Evolutionary conservation across 1,139 yeast genomes (phyloP).

Genomic region (Taiozyma sp.): DNA sequence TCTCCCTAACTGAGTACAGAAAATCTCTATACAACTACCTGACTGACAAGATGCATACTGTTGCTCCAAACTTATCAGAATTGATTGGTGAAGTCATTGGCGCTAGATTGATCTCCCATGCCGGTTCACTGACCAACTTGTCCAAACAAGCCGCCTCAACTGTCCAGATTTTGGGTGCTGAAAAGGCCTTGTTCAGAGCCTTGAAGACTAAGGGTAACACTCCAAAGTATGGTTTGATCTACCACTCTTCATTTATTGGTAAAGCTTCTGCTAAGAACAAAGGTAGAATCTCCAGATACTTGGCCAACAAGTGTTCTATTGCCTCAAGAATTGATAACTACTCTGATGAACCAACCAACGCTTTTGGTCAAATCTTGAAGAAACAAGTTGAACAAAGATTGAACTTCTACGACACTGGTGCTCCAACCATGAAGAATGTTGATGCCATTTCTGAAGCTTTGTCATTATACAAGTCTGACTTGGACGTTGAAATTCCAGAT

Average conservation of each 20-base stretch:
- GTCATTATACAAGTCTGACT: constrained; percentile 57
- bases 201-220: constrained; percentile 97
- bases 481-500: constrained; percentile 36
- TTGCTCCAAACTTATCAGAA: constrained; percentile 96
- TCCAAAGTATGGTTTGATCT: constrained; percentile 95
- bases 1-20: constrained; percentile 90
- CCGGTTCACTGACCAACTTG: constrained; percentile 93
- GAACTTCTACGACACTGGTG: constrained; percentile 93
- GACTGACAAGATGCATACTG: constrained; percentile 93
- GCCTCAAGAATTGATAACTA: constrained; percentile 98
- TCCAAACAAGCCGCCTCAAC: constrained; percentile 99
- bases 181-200: constrained; percentile 97
- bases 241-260: constrained; percentile 95
- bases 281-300: constrained; percentile 97
- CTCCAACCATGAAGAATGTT: constrained; percentile 92
- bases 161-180: constrained; percentile 97
- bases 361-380: constrained; percentile 87
- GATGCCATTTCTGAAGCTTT: constrained; percentile 93
- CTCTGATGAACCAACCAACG: constrained; percentile 79
- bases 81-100: constrained; percentile 98
- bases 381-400: constrained; percentile 98
- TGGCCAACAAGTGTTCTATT: constrained; percentile 98
- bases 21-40: constrained; percentile 82
- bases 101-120: constrained; percentile 96
- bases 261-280: constrained; percentile 96